Evolutionary conservation across 2,329 filamentous ascomycete genomes (phyloP).

Genomic region (Penicillium sp.): DNA sequence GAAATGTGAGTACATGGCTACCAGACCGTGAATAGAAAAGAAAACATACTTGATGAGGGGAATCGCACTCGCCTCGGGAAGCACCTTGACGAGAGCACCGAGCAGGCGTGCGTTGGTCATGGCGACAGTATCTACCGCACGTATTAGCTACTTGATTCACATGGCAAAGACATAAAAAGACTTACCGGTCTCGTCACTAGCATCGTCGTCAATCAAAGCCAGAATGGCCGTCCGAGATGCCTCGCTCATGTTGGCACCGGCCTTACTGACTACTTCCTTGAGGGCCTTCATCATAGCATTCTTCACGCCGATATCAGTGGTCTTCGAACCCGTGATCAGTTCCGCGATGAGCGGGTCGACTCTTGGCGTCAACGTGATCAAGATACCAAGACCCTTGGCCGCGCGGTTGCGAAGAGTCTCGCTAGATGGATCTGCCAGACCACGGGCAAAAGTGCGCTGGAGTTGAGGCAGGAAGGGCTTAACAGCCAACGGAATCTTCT

Average conservation of each 20-base stretch:
- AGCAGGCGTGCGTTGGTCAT: slow-evolving; percentile 88
- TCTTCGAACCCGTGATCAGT: slow-evolving; percentile 92
- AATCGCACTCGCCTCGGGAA: slow-evolving; percentile 65
- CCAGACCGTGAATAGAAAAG: neutral
- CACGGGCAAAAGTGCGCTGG: slow-evolving; percentile 94
- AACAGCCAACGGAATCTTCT: slow-evolving; percentile 92
- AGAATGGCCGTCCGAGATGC: slow-evolving; percentile 80
- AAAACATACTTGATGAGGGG: slow-evolving; percentile 51
- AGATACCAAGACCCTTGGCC: slow-evolving; percentile 85
- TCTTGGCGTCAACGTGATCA: slow-evolving; percentile 92
- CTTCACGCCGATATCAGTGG: slow-evolving; percentile 75
- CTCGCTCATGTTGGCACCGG: slow-evolving; percentile 91
- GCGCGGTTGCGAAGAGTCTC: slow-evolving; percentile 81
- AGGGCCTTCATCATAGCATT: slow-evolving; percentile 96
- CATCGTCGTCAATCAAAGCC: slow-evolving; percentile 78
- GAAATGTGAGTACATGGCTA: neutral
- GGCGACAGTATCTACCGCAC: slow-evolving; percentile 58
- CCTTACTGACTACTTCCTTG: slow-evolving; percentile 94
- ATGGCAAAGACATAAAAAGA: neutral
- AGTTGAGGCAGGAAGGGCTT: slow-evolving; percentile 97
- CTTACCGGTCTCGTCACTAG: slow-evolving; percentile 64
- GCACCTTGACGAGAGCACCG: slow-evolving; percentile 80
- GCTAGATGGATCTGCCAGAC: slow-evolving; percentile 85
- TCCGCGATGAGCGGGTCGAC: slow-evolving; percentile 92
- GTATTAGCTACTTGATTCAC: slow-evolving; percentile 7